Percentiles rank a stretch among this genome's conserved stretches.
Conservation (phyloP, 2,329 filamentous ascomycete species). For the Pseudogymnoascus pannorum region DNA sequence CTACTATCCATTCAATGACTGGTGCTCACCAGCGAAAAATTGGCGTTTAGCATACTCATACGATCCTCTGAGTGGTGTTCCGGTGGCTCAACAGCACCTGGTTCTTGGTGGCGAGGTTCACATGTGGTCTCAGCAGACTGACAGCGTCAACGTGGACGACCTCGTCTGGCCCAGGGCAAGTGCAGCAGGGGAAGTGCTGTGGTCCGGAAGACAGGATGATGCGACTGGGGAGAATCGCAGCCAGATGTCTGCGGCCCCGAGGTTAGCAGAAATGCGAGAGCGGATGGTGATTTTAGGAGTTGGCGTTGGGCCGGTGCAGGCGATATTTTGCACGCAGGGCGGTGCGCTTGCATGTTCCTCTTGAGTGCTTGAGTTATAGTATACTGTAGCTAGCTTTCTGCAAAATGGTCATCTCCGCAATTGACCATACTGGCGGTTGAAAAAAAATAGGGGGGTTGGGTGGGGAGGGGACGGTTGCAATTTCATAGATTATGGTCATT, state of each 20-base stretch:
- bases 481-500: no score
- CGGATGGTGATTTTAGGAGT: slow-evolving; percentile 64
- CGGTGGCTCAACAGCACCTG: slow-evolving; percentile 52
- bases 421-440: no score
- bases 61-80: slow-evolving; percentile 61
- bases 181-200: slow-evolving; percentile 71
- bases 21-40: slow-evolving; percentile 72
- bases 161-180: slow-evolving; percentile 72
- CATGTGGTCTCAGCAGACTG: slow-evolving; percentile 76
- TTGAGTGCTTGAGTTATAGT: no score
- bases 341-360: no score
- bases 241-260: slow-evolving; percentile 60
- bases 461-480: no score
- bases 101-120: slow-evolving; percentile 77
- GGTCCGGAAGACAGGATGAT: slow-evolving; percentile 69
- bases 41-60: slow-evolving; percentile 79
- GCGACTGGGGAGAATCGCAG: slow-evolving; percentile 59
- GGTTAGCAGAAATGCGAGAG: slow-evolving; percentile 70
- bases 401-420: no score
- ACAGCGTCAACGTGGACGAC: slow-evolving; percentile 65
- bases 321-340: slow-evolving; percentile 67
- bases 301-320: slow-evolving; percentile 57
- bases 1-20: slow-evolving; percentile 69
- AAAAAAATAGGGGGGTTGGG: no score
- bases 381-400: no score